Percentiles rank a stretch among this genome's conserved stretches.
Conservation (phyloP, 1,284 basidiomycete species). For the Apiotrichum domesticum region DNA sequence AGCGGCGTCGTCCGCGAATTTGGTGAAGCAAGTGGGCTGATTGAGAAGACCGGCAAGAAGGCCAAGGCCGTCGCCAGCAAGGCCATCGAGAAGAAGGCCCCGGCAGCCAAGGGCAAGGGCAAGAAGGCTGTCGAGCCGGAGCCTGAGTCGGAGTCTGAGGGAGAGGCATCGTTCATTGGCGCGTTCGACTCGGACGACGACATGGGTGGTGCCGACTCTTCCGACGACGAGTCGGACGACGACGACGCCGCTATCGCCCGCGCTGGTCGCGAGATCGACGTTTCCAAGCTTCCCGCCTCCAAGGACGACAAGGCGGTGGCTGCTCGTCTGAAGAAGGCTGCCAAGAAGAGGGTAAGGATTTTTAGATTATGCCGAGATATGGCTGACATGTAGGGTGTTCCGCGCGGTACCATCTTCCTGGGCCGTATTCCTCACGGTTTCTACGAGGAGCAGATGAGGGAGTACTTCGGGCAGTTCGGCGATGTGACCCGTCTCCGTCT, state of each 20-base stretch:
- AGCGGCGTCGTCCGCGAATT: constrained; percentile 11
- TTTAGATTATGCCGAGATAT: too few relatives aligned
- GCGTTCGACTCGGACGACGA: constrained; percentile 58
- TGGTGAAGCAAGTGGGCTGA: constrained; percentile 15
- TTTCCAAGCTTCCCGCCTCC: constrained; percentile 67
- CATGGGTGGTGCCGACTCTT: constrained; percentile 64
- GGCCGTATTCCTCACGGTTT: constrained; percentile 93
- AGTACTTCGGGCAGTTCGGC: constrained; percentile 94
- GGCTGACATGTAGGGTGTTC: constrained; percentile 31
- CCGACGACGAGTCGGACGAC: constrained; percentile 65
- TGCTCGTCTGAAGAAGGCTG: constrained; percentile 73
- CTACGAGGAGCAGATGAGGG: constrained; percentile 87
- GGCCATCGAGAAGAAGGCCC: constrained; percentile 1
- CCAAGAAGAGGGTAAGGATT: constrained; percentile 62
- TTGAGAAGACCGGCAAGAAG: constrained; percentile 16
- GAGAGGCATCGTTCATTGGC: constrained; percentile 52
- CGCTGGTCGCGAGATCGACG: constrained; percentile 52
- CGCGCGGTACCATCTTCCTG: constrained; percentile 83
- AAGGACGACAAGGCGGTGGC: constrained; percentile 77
- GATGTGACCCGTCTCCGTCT: constrained; percentile 80
- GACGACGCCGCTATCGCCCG: constrained; percentile 51
- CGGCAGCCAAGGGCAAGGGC: background rate
- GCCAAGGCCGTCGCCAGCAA: constrained; percentile 6
- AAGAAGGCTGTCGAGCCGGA: constrained; percentile 16
- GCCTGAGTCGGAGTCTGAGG: constrained; percentile 21